These are phyloP conservation scores for Hyaloperonospora brassicae DNA, from an alignment of 352 stramenopile species.

Conservation along the genomic window DNA sequence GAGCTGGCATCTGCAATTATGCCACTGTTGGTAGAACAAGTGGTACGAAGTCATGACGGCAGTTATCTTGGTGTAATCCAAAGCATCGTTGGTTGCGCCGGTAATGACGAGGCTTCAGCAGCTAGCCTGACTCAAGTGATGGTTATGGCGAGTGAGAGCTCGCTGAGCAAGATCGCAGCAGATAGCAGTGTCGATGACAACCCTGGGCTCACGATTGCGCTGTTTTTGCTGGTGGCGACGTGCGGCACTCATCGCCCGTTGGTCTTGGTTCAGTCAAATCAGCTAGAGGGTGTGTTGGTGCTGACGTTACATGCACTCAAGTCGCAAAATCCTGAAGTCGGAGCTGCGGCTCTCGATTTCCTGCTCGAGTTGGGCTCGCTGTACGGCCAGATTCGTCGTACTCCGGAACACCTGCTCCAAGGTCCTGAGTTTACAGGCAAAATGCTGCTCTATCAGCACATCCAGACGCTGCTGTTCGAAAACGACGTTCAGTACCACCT, in stretches of 20 bases:
- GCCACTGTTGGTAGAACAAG: conserved; percentile 53
- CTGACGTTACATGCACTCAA: conserved; percentile 57
- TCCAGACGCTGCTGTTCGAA: conserved; percentile 71
- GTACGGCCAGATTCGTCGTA: conserved; percentile 69
- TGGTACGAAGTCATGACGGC: conserved; percentile 46
- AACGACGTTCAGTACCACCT: conserved; percentile 70
- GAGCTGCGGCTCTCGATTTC: conserved; percentile 46
- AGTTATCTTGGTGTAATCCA: conserved; percentile 65
- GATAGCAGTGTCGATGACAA: conserved; percentile 47
- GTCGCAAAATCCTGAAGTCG: conserved; percentile 58
- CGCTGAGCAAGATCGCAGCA: conserved; percentile 47
- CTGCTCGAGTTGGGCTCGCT: conserved; percentile 56
- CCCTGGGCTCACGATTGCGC: conserved; percentile 33
- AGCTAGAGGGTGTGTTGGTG: conserved; percentile 51
- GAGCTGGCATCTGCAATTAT: conserved; percentile 56
- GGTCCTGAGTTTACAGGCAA: conserved; percentile 44
- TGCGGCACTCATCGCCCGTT: conserved; percentile 47
- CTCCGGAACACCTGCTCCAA: conserved; percentile 37
- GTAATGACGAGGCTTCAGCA: conserved; percentile 49
- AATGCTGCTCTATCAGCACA: conserved; percentile 47
- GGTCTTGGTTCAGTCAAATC: conserved; percentile 61
- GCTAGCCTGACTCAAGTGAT: conserved; percentile 60
- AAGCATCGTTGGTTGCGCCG: conserved; percentile 53
- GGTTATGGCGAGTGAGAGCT: conserved; percentile 44
- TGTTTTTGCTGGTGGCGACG: conserved; percentile 54